A percentile compares a stretch with the other conserved stretches of the same genome.
phyloP scores from a whole-genome alignment of 164 flowering plant genomes.

The Stephania cephalantha region DNA sequence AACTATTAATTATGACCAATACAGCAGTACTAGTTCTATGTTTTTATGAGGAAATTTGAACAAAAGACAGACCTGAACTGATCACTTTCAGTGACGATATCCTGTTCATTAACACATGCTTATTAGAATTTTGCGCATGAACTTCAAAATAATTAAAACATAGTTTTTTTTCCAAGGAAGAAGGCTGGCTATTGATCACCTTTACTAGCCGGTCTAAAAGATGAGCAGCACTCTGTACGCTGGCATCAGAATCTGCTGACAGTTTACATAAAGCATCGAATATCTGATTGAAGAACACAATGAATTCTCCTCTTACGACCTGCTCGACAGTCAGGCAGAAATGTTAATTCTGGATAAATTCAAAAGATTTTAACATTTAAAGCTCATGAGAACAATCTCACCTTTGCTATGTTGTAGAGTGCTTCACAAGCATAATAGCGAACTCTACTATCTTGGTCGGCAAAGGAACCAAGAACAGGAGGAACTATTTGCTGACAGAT shows the following conservation, averaged over 20 bases:
- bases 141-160: background rate
- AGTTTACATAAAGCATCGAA: constrained; percentile 98
- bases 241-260: constrained; percentile 93
- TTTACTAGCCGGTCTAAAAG: constrained; percentile 96
- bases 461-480: constrained; percentile 82
- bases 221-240: constrained; percentile 99
- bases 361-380: background rate
- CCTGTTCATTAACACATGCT: constrained; percentile 42
- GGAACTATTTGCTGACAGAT: constrained; percentile 84
- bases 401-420: constrained; percentile 97
- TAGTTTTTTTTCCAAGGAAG: background rate
- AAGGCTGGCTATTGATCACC: constrained; percentile 28
- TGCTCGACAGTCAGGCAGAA: constrained; percentile 28
- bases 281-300: constrained; percentile 85
- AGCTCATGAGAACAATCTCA: constrained; percentile 22
- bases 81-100: constrained; percentile 97
- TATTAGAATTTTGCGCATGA: background rate
- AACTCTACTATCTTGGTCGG: constrained; percentile 96
- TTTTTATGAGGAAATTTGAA: constrained; percentile 5
- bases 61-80: constrained; percentile 70
- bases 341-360: background rate
- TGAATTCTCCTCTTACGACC: constrained; percentile 98
- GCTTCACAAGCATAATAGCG: constrained; percentile 99
- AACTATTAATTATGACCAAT: background rate
- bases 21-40: background rate